phyloP scores from a whole-genome alignment of 192 early-diverging fungal species.

The Coemansia sp. region DNA sequence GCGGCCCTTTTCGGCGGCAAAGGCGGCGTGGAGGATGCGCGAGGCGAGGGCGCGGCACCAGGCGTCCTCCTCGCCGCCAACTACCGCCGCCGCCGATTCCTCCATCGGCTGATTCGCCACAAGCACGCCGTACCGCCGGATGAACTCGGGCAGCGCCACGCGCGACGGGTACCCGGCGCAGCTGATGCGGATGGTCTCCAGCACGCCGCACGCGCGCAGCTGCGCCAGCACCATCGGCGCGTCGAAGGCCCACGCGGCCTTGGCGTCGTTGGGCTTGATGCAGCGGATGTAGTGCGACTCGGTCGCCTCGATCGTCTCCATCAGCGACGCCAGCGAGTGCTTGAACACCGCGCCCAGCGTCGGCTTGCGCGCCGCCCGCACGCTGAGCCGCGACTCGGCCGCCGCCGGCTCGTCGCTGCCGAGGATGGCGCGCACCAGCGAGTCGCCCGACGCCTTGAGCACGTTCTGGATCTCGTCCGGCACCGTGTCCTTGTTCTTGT shows the following conservation, averaged over 20 bases:
- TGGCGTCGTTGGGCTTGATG: slow-evolving; percentile 98
- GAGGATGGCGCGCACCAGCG: slow-evolving; percentile 83
- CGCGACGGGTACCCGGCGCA: slow-evolving; percentile 97
- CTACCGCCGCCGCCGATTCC: too few species aligned
- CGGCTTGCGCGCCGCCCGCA: slow-evolving; percentile 69
- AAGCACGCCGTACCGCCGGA: slow-evolving; percentile 78
- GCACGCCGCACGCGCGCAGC: slow-evolving; percentile 96
- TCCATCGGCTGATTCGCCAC: too few species aligned
- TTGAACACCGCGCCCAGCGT: slow-evolving; percentile 99
- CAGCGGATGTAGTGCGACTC: slow-evolving; percentile 98
- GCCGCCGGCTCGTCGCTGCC: background rate
- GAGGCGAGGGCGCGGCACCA: slow-evolving; percentile 63
- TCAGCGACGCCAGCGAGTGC: slow-evolving; percentile 86
- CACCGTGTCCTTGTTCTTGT: slow-evolving; percentile 99
- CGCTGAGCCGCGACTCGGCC: slow-evolving; percentile 18
- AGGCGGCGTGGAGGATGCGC: slow-evolving; percentile 66
- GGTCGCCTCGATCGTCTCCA: slow-evolving; percentile 94
- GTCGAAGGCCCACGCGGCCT: slow-evolving; percentile 91
- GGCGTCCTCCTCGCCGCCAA: slow-evolving; percentile 59
- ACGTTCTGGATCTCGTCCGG: slow-evolving; percentile 87
- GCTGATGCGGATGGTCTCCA: slow-evolving; percentile 98
- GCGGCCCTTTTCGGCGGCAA: slow-evolving; percentile 68
- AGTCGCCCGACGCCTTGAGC: slow-evolving; percentile 76
- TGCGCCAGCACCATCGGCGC: slow-evolving; percentile 93
- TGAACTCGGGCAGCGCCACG: slow-evolving; percentile 89